A percentile compares a stretch with the other conserved stretches of the same genome.
These are phyloP conservation scores for Rutstroemia sp. DNA, from an alignment of 2,329 filamentous ascomycete genomes.

Conservation along the genomic window DNA sequence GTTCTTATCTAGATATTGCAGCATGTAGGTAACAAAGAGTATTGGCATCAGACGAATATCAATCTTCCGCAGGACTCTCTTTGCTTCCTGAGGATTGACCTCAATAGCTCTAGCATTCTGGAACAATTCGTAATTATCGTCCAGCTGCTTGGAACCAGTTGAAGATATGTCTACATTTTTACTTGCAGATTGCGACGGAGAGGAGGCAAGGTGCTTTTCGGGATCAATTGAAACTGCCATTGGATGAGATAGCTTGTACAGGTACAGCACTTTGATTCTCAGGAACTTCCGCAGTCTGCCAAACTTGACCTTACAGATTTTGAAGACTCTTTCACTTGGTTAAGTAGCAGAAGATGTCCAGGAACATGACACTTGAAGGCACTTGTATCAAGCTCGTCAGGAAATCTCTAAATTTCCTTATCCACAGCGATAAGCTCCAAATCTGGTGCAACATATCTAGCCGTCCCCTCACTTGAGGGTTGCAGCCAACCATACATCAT, in stretches of 20 bases:
- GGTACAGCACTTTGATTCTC: not conserved
- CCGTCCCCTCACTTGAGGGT: not conserved
- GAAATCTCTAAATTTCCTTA: not conserved
- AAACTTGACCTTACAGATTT: no score
- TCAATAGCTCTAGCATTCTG: slow-evolving; percentile 25
- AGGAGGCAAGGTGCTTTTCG: slow-evolving; percentile 12
- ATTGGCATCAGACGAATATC: slow-evolving; percentile 48
- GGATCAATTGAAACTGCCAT: slow-evolving; percentile 11
- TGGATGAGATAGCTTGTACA: not conserved
- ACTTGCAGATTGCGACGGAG: not conserved
- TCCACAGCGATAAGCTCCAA: not conserved
- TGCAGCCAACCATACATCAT: not conserved
- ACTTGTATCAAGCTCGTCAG: no score
- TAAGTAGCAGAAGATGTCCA: no score
- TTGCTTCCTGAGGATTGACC: slow-evolving; percentile 23
- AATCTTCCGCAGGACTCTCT: slow-evolving; percentile 45
- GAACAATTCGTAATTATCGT: slow-evolving; percentile 34
- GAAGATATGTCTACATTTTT: slow-evolving; percentile 8
- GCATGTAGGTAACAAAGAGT: slow-evolving; percentile 48
- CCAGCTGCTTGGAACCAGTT: slow-evolving; percentile 21
- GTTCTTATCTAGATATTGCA: slow-evolving; percentile 57
- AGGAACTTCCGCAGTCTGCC: not conserved
- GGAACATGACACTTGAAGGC: no score
- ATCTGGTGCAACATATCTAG: not conserved
- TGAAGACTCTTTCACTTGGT: no score